phyloP scores from a whole-genome alignment of 306 rosid species.

The Prunus mira region DNA sequence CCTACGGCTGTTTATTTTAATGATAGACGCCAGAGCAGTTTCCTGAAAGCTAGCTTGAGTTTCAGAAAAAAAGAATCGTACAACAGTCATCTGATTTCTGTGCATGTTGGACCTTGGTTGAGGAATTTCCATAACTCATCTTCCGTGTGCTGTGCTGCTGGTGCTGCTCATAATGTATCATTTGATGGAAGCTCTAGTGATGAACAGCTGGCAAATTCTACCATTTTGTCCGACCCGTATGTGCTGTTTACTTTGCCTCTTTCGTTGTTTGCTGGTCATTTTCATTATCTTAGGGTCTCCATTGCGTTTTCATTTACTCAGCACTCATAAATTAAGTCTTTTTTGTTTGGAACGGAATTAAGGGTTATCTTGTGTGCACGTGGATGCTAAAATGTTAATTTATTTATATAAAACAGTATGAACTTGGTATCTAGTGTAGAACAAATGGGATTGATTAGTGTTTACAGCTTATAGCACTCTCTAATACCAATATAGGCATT shows the following conservation, averaged over 20 bases:
- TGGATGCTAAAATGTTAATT: neutral
- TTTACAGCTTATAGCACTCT: neutral
- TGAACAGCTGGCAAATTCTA: conserved; percentile 40
- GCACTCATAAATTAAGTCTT: neutral
- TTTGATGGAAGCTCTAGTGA: conserved; percentile 49
- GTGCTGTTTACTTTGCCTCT: conserved; percentile 18
- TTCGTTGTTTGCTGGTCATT: neutral
- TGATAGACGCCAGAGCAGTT: conserved; percentile 35
- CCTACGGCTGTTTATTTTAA: conserved; percentile 49
- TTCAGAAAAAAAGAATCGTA: conserved; percentile 44
- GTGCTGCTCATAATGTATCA: conserved; percentile 60
- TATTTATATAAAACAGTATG: neutral
- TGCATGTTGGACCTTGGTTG: conserved; percentile 37
- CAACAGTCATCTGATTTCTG: conserved; percentile 30
- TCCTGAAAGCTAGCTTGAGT: conserved; percentile 44
- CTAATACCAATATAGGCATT: neutral
- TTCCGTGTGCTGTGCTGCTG: conserved; percentile 43
- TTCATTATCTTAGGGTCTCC: neutral
- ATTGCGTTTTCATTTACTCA: neutral
- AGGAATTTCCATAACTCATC: conserved; percentile 33
- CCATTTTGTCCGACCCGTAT: conserved; percentile 49
- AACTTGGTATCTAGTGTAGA: neutral
- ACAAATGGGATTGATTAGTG: neutral
- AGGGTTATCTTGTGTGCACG: neutral
- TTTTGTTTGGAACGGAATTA: neutral